These are phyloP conservation scores for Colletotrichum siamense DNA, from an alignment of 2,329 filamentous ascomycete species.

Conservation along the genomic window DNA sequence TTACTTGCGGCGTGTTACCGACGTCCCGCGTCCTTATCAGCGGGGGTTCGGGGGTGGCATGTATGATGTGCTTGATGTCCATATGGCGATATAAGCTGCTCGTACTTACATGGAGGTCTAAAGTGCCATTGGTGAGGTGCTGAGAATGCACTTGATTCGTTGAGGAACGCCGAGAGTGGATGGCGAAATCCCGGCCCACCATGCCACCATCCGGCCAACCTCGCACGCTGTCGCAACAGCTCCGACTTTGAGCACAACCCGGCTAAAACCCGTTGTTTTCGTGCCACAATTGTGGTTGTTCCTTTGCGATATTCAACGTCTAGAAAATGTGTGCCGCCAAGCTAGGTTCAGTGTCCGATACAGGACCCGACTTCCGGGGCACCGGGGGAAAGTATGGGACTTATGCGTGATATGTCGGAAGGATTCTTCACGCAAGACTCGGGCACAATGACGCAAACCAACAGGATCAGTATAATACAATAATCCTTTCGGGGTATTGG, in stretches of 20 bases:
- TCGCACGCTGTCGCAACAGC: not conserved
- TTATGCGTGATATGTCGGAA: not conserved
- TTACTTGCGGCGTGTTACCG: not conserved
- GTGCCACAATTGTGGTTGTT: not conserved
- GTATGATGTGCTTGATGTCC: not conserved
- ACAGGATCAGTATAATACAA: not conserved
- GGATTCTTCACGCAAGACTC: not conserved
- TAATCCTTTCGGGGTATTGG: not conserved
- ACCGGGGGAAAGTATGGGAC: not conserved
- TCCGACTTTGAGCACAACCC: not conserved
- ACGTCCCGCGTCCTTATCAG: not conserved
- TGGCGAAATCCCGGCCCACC: slow-evolving; percentile 13
- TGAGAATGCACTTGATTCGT: not conserved
- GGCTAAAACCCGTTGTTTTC: not conserved
- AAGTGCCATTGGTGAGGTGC: not conserved
- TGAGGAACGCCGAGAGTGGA: not conserved
- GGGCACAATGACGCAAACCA: not conserved
- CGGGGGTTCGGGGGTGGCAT: not conserved
- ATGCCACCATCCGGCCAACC: not conserved
- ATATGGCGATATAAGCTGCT: not conserved
- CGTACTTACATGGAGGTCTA: not conserved
- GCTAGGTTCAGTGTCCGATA: not conserved
- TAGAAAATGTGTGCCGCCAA: not conserved
- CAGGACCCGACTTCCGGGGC: not conserved
- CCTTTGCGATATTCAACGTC: not conserved